phyloP scores from a whole-genome alignment of 2,329 filamentous ascomycete species.

The Venturia oleaginea region DNA sequence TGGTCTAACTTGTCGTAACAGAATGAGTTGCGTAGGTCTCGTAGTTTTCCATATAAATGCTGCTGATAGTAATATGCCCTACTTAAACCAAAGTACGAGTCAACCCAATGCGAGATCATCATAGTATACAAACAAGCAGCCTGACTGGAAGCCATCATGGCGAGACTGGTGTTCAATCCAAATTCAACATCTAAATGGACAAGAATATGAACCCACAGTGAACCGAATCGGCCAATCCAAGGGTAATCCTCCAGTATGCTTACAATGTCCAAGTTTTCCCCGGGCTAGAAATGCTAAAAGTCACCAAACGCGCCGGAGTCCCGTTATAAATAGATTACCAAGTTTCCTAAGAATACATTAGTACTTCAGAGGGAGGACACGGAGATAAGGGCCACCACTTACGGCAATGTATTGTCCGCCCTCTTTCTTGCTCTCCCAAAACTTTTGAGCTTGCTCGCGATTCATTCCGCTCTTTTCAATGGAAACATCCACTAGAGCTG shows the following conservation, averaged over 20 bases:
- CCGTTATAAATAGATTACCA: background rate
- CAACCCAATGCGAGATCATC: too few relatives aligned
- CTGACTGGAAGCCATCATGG: too few relatives aligned
- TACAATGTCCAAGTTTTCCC: background rate
- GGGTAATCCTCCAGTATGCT: background rate
- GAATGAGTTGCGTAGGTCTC: too few relatives aligned
- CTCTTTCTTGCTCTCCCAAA: constrained; percentile 87
- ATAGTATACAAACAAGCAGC: too few relatives aligned
- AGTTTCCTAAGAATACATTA: background rate
- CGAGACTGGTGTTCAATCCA: too few relatives aligned
- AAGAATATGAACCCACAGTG: background rate
- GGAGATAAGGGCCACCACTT: constrained; percentile 19
- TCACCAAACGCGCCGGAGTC: too few relatives aligned
- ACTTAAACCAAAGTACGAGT: too few relatives aligned
- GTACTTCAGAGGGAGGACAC: background rate
- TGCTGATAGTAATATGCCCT: too few relatives aligned
- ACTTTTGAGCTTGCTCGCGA: constrained; percentile 69
- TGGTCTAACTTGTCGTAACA: too few relatives aligned
- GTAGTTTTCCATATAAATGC: too few relatives aligned
- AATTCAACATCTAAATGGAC: background rate
- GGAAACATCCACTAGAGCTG: constrained; percentile 77
- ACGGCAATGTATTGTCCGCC: constrained; percentile 91
- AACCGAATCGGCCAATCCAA: background rate
- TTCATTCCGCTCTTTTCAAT: constrained; percentile 88
- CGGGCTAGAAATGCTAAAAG: background rate